These are phyloP conservation scores for Fraxinus dipetala DNA, from an alignment of 305 asterid genomes.

Conservation along the genomic window DNA sequence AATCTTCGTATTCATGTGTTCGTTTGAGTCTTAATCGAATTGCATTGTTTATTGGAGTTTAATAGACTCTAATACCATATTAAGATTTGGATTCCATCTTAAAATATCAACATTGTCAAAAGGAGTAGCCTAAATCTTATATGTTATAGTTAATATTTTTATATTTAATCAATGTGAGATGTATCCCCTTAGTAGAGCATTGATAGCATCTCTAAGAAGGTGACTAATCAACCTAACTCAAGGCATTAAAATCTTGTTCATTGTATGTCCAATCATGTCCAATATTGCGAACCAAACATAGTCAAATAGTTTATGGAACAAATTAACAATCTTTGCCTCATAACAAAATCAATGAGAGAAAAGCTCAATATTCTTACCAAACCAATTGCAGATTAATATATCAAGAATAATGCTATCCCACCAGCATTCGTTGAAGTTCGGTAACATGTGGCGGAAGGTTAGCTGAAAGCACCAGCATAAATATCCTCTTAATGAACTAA, in stretches of 20 bases:
- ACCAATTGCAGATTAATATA: conserved; percentile 95
- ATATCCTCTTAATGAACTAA: conserved; percentile 9
- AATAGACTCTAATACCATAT: neutral
- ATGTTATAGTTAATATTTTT: neutral
- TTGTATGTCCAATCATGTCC: neutral
- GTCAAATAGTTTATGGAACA: neutral
- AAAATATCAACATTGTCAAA: neutral
- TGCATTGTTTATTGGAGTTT: neutral
- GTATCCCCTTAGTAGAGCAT: neutral
- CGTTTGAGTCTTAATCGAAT: neutral
- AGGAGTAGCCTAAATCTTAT: neutral
- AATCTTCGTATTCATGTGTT: neutral
- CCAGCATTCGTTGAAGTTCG: conserved; percentile 99
- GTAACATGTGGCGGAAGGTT: conserved; percentile 96
- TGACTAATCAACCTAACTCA: neutral
- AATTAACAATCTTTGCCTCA: conserved; percentile 11
- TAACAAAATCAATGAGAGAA: neutral
- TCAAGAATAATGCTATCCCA: conserved; percentile 99
- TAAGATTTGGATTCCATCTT: neutral
- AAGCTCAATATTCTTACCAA: conserved; percentile 51
- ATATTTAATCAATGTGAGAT: neutral
- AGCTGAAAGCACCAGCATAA: conserved; percentile 51
- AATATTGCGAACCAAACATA: neutral
- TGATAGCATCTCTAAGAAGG: neutral
- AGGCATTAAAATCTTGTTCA: neutral